Evolutionary conservation across 805 yeast genomes (phyloP), one percentile per base, ranked within the genome.

Genomic region (Nakazawaea molendinolei): DNA sequence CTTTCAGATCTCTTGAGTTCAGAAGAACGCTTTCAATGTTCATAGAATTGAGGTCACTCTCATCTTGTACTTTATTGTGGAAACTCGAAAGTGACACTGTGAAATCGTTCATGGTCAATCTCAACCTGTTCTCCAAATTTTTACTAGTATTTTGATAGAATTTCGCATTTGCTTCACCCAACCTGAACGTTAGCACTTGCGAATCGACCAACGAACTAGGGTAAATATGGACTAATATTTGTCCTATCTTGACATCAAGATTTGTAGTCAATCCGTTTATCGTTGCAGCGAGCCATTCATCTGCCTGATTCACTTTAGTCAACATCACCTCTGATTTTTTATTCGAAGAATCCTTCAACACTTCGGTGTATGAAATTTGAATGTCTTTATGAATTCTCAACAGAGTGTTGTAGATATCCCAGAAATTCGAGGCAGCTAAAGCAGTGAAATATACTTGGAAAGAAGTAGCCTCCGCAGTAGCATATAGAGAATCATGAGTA

Each of bases 201-300:
- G 79, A 57, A 49, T 92, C 97, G 29, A 74, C 64, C 41, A 90
- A 68, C 7, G 92, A 76, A 26, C 86, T 80, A 1, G 98, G 97
- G 49, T 82, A 89, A 0, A 87, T 69, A 36, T 81, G 86, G 1
- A 80, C 42, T 33, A 75, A 58, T 13, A 83, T 51, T 5, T 58
- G 58, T 2, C 79, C 80, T 15, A 86, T 55, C 22, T 65, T 59
- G 1, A 86, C 79, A 37, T 76, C 76, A 26, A 89, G 60, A 34
- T 74, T 77, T 0, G 95, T 82, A 45, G 79, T 76, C 24, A 90
- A 58, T 39, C 65, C 68, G 34, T 56, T 61, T 34, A 58, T 49
- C 9, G 49, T 51, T 18, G 48, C 50, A 13, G 44, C 40, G 30
- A 56, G 46, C 4, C 52, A 38, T 9, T 42, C 41, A 1, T 51